These are phyloP conservation scores for Clonostachys byssicola DNA, from an alignment of 2,329 filamentous ascomycete genomes.

Conservation along the genomic window DNA sequence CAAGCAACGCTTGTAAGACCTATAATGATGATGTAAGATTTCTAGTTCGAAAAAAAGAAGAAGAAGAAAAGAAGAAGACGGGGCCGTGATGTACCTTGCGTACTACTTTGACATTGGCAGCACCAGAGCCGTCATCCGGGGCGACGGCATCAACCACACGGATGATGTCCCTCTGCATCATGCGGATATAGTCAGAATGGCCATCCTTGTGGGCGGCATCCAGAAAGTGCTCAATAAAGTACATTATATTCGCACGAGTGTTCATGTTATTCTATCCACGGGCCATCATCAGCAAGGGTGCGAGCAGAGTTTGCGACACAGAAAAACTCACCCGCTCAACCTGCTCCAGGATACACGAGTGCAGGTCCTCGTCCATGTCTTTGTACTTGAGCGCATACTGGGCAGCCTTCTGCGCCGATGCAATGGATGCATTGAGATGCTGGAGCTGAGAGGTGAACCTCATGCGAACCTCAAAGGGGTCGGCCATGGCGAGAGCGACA, in stretches of 20 bases:
- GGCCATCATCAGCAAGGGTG: constrained; percentile 4
- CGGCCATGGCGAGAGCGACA: constrained; percentile 42
- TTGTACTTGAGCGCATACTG: constrained; percentile 92
- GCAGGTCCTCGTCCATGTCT: constrained; percentile 94
- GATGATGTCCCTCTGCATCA: constrained; percentile 93
- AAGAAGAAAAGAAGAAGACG: no score
- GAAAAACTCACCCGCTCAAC: constrained; percentile 64
- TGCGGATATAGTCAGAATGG: constrained; percentile 78
- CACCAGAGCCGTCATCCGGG: constrained; percentile 79
- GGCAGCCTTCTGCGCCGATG: constrained; percentile 86
- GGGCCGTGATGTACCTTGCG: constrained; percentile 56
- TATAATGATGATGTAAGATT: constrained; percentile 17
- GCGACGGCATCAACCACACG: constrained; percentile 89
- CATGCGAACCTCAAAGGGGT: constrained; percentile 98
- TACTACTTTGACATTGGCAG: constrained; percentile 91
- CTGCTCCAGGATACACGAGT: constrained; percentile 96
- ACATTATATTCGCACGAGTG: constrained; percentile 97
- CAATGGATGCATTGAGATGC: constrained; percentile 85
- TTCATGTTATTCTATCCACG: constrained; percentile 80
- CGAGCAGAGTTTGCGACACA: neutral
- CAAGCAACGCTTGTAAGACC: constrained; percentile 66
- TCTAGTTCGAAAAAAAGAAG: no score
- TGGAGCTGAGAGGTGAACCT: constrained; percentile 89
- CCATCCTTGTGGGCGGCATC: constrained; percentile 76
- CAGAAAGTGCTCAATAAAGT: constrained; percentile 93